Base-by-base conservation (phyloP, 2,329 filamentous ascomycete species). In the Diaporthe capsici region DNA sequence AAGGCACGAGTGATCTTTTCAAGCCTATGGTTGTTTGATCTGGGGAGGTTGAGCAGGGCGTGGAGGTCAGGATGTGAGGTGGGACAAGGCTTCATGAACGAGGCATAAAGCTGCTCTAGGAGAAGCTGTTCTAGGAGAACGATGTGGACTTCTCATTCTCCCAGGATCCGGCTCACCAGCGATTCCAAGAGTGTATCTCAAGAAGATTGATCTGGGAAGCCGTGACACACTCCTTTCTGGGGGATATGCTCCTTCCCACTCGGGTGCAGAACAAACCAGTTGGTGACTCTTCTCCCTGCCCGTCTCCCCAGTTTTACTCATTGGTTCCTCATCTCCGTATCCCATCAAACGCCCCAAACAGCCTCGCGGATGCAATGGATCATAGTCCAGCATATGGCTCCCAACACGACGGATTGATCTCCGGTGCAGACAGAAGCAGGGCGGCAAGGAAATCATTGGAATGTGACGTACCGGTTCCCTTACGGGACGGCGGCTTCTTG, bases 401-500 rank as follows among this genome's bases (percentile, higher is more conserved):
- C 42, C 49, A n/a, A 22, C 15, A 42, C 8, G 6, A 20, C 8
- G 1, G 22, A 42, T 12, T 55, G n/a, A 42, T 28, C 1, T 20
- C 49, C 22, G 12, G 3, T 55, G 53, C 39, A 75, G 20, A 61
- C 42, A 31, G 51, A 49, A 53, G 72, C 60, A 55, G 71, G 68
- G 44, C n/a, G 22, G 58, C 31, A 39, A 58, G 25, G 58, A 67
- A 51, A 22, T 20, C 15, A 51, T 47, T 13, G 22, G 17, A 63
- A 34, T 47, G 55, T 58, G 44, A 82, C 83, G 68, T 83, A 84
- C 83, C 82, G 75, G 82, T 83, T 67, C 83, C 82, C 80, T 82
- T 84, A 82, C 92, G 91, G 85, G 91, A 92, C 57, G 91, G 92
- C 78, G 89, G 88, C 82, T 88, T 90, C 83, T 90, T 91, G 78